Evolutionary conservation across 2,329 filamentous ascomycete genomes (phyloP), one percentile per base, ranked within the genome.

Genomic region (Aspergillus fructus): DNA sequence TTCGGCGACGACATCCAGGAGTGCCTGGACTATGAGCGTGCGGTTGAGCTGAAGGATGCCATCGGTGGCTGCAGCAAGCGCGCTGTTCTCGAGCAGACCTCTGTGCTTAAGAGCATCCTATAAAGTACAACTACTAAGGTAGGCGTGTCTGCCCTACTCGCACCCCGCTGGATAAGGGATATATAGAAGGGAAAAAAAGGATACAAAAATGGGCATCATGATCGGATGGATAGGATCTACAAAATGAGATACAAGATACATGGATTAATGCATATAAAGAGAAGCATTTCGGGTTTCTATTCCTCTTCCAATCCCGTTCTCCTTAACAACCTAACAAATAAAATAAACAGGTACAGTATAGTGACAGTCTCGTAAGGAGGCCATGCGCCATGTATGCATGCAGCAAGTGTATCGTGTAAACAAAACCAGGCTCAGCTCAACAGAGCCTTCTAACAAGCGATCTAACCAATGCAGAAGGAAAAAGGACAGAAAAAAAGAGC

Each of bases 21-120:
- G 48, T 84, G 85, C 24, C 89, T 96, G 70, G 84, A 96, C 75
- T 96, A 94, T 68, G 88, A 96, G 76, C 84, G 84, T 62, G 90
- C 88, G 59, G 90, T 96, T 6, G 91, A 96, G 81, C 83, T 89
- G 79, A 85, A 89, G 68, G 83, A 85, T 42, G 87, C 90, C 3
- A 86, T 86, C 64, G 92, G 91, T 23, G 90, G 91, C 27, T 94
- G 90, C 23, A 92, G 89, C 78, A 86, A 83, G 76, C 82, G 82
- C 12, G 82, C 84, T 23, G 87, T 92, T 33, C 65, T 87, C 33
- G 80, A 83, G 68, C 90, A 91, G 78, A 90, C 91, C 62, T 81
- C 86, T 50, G 82, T 82, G 62, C 69, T 91, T 55, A 79, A 79
- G 64, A 75, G 78, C 1, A 82, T 84, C 63, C 71, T 90, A 37